phyloP scores from a whole-genome alignment of 169 alveolate genomes.

The Plasmodium malariae region DNA sequence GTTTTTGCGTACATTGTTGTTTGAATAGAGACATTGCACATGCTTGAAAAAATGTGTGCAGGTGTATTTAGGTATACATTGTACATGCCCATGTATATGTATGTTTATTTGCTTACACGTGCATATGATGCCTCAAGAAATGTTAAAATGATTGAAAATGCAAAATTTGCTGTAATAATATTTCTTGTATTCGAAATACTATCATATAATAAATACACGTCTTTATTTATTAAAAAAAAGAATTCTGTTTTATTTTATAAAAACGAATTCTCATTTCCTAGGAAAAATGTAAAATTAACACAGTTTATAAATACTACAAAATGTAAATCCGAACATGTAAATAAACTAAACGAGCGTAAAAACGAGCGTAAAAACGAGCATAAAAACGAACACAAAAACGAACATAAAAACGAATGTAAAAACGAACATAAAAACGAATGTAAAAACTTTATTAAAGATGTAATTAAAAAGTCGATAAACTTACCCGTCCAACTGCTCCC shows the following conservation, averaged over 20 bases:
- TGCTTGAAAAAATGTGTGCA: no score
- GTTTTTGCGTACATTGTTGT: no score
- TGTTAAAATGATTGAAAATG: slow-evolving; percentile 7
- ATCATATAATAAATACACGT: not conserved
- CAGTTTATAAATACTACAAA: not conserved
- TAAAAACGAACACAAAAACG: slow-evolving; percentile 27
- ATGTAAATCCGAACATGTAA: not conserved
- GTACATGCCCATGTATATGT: no score
- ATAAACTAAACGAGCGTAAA: slow-evolving; percentile 18
- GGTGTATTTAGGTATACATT: no score
- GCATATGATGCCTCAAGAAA: not conserved
- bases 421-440: slow-evolving; percentile 1
- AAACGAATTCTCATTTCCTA: not conserved
- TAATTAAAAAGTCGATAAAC: slow-evolving; percentile 52
- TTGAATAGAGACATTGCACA: no score
- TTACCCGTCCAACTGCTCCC: slow-evolving; percentile 39
- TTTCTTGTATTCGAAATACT: not conserved
- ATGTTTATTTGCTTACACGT: no score
- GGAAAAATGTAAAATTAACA: not conserved
- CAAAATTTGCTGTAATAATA: not conserved
- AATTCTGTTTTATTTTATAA: not conserved
- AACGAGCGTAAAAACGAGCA: not conserved
- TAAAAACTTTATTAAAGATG: slow-evolving; percentile 40
- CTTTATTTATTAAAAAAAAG: not conserved
- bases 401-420: not conserved